Conservation (phyloP, 139 green algal genomes). For the Monoraphidium neglectum region DNA sequence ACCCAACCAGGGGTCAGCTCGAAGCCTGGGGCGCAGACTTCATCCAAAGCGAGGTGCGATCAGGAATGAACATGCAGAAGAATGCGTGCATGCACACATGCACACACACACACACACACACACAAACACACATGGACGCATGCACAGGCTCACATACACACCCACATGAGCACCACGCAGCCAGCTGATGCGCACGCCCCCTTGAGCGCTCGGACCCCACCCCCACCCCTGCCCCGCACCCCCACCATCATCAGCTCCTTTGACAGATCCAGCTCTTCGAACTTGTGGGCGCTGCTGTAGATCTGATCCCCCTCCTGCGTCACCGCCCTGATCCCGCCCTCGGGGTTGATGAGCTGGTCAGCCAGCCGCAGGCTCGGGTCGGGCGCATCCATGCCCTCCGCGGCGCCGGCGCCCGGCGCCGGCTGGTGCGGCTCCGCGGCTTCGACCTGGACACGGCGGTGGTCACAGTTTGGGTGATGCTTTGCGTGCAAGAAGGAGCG, state of each 20-base stretch:
- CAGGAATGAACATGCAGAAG: background rate
- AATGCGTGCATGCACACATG: background rate
- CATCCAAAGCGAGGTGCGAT: too few species aligned
- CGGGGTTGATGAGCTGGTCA: slow-evolving; percentile 14
- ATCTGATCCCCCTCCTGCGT: slow-evolving; percentile 51
- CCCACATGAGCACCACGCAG: too few species aligned
- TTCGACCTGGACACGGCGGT: too few species aligned
- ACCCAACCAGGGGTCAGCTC: too few species aligned
- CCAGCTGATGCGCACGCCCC: background rate
- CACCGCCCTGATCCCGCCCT: slow-evolving; percentile 24
- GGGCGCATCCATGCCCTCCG: slow-evolving; percentile 23
- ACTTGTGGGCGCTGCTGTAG: slow-evolving; percentile 77
- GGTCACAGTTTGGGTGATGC: too few species aligned
- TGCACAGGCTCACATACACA: background rate
- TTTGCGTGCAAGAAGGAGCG: too few species aligned
- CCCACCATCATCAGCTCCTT: slow-evolving; percentile 62
- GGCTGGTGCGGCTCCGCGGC: too few species aligned
- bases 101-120: background rate
- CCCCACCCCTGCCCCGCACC: background rate
- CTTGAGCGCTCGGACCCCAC: background rate
- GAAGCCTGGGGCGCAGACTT: too few species aligned
- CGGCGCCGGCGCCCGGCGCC: background rate
- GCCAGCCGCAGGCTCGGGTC: slow-evolving; percentile 22
- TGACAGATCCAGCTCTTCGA: slow-evolving; percentile 81
- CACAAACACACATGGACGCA: background rate